These are phyloP conservation scores for Lactarius trivialis DNA, from an alignment of 768 basidiomycete genomes.

Conservation along the genomic window DNA sequence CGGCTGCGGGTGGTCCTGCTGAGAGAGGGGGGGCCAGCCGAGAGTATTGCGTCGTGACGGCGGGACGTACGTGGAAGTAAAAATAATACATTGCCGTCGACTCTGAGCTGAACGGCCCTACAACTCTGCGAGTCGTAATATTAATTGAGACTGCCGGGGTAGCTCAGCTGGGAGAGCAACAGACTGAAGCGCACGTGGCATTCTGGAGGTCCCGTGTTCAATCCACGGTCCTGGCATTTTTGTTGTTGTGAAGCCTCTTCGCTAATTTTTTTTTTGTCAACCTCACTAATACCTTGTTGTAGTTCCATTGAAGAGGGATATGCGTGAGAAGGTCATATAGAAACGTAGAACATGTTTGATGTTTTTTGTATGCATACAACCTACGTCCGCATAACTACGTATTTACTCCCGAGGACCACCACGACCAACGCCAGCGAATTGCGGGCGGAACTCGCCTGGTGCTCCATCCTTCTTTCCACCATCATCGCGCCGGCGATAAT, in stretches of 20 bases:
- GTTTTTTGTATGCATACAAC: background rate
- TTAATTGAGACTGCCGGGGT: constrained; percentile 21
- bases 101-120: background rate
- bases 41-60: background rate
- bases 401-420: constrained; percentile 68
- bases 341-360: background rate
- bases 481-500: constrained; percentile 44
- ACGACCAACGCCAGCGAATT: constrained; percentile 84
- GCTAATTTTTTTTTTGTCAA: background rate
- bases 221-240: constrained; percentile 66
- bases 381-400: background rate
- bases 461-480: constrained; percentile 86
- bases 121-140: background rate
- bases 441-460: constrained; percentile 83
- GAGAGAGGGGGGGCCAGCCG: constrained; percentile 5
- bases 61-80: background rate
- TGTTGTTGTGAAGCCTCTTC: background rate
- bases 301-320: background rate
- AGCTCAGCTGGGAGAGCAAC: constrained; percentile 32
- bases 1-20: constrained; percentile 40
- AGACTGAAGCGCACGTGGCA: constrained; percentile 25
- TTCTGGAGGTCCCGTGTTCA: constrained; percentile 76
- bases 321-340: background rate
- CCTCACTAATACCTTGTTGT: background rate
- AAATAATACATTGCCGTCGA: background rate